Percentiles rank a stretch among this genome's conserved stretches.
Evolutionary conservation across 441 rosid genomes (phyloP).

Genomic region (Mallotus japonicus): DNA sequence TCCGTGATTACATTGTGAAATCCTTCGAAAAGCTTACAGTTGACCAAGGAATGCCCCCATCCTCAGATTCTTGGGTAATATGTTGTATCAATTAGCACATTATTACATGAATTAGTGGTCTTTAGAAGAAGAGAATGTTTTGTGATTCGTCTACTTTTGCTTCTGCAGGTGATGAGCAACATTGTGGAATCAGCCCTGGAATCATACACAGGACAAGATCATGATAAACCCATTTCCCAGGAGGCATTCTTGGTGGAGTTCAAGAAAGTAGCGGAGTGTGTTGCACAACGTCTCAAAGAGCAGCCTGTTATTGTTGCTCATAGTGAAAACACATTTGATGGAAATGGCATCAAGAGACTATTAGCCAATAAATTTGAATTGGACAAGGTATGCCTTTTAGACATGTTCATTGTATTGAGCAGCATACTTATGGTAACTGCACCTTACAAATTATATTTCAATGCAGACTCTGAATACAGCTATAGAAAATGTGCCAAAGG

Average conservation of each 20-base stretch:
- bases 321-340: conserved; percentile 83
- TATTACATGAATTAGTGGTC: too few species aligned
- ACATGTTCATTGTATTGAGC: not conserved
- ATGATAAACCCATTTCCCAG: conserved; percentile 45
- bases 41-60: conserved; percentile 93
- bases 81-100: too few species aligned
- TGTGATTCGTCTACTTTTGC: not conserved
- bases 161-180: conserved; percentile 69
- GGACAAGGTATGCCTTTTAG: conserved; percentile 59
- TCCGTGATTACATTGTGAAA: conserved; percentile 47
- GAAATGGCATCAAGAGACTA: conserved; percentile 74
- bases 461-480: conserved; percentile 60
- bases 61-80: conserved; percentile 78
- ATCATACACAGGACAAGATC: conserved; percentile 38
- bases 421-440: not conserved
- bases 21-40: conserved; percentile 72
- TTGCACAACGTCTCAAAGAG: conserved; percentile 79
- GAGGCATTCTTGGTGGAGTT: conserved; percentile 64
- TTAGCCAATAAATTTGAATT: conserved; percentile 75
- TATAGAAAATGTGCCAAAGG: conserved; percentile 57
- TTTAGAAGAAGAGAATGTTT: not conserved
- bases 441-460: not conserved
- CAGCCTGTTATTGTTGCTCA: conserved; percentile 98
- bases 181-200: conserved; percentile 68
- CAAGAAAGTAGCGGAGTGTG: conserved; percentile 54